These are phyloP conservation scores for Eucalyptus marginata DNA, from an alignment of 345 rosid species.

Conservation along the genomic window DNA sequence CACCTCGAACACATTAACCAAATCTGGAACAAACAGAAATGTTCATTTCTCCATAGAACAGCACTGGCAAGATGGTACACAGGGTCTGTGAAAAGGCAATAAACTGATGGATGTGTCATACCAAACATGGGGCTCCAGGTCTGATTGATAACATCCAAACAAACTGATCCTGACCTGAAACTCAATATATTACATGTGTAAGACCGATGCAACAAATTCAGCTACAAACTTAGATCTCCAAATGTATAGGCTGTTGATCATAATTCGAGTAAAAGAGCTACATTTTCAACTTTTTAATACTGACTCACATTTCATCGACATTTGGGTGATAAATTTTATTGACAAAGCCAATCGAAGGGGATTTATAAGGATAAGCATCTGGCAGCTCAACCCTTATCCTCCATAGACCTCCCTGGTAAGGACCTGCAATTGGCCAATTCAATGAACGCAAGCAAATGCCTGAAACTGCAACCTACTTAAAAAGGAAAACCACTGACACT, in stretches of 20 bases:
- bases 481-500: neutral
- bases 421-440: constrained; percentile 31
- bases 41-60: neutral
- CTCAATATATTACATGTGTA: neutral
- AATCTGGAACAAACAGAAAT: constrained; percentile 35
- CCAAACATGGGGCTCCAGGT: constrained; percentile 99
- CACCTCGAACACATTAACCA: constrained; percentile 93
- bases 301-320: constrained; percentile 92
- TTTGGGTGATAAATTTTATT: constrained; percentile 98
- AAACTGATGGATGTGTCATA: constrained; percentile 4
- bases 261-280: neutral
- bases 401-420: constrained; percentile 91
- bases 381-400: constrained; percentile 96
- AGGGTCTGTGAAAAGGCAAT: neutral
- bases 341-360: constrained; percentile 92
- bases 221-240: neutral
- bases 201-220: neutral
- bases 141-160: constrained; percentile 95
- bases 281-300: neutral
- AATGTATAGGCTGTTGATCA: neutral
- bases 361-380: constrained; percentile 98
- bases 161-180: constrained; percentile 95
- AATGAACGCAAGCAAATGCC: neutral
- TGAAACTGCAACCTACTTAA: neutral
- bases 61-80: neutral